phyloP scores from a whole-genome alignment of 2,329 filamentous ascomycete genomes.

The Plenodomus tracheiphilus region DNA sequence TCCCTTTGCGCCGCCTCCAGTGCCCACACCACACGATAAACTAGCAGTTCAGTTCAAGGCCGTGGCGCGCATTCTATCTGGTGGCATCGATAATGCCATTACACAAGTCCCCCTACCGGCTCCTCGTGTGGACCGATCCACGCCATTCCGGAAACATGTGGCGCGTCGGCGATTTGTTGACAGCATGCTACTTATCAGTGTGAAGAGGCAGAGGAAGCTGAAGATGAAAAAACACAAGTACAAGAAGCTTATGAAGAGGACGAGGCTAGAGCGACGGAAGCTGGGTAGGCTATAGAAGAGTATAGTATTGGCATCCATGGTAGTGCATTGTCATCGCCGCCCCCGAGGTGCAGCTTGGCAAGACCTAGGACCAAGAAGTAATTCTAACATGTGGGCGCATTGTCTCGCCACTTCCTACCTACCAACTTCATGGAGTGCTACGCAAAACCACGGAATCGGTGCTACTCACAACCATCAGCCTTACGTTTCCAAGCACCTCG shows the following conservation, averaged over 20 bases:
- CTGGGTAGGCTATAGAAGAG: slow-evolving; percentile 55
- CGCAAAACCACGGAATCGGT: background rate
- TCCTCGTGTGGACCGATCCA: slow-evolving; percentile 6
- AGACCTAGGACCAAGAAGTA: too few relatives aligned
- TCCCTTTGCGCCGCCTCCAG: slow-evolving; percentile 84
- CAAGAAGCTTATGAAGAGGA: slow-evolving; percentile 97
- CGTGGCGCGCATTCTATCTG: slow-evolving; percentile 17
- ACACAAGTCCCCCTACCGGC: slow-evolving; percentile 19
- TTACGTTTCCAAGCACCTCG: background rate
- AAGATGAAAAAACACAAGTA: slow-evolving; percentile 99
- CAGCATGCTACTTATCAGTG: slow-evolving; percentile 80
- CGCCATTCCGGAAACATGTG: slow-evolving; percentile 34
- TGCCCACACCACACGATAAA: slow-evolving; percentile 63
- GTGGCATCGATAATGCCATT: slow-evolving; percentile 43
- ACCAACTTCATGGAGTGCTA: too few relatives aligned
- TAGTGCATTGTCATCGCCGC: too few relatives aligned
- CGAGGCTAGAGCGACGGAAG: slow-evolving; percentile 84
- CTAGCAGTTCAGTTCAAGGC: slow-evolving; percentile 32
- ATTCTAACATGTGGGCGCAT: too few relatives aligned
- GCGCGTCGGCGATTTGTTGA: slow-evolving; percentile 28
- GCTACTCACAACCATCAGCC: slow-evolving; percentile 1
- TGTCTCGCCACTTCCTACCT: too few relatives aligned
- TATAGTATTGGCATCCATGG: slow-evolving; percentile 14
- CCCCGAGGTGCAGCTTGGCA: too few relatives aligned
- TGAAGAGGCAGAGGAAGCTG: slow-evolving; percentile 87